Conservation (phyloP, 1,284 basidiomycete genomes). For the Rhodotorula sp. region DNA sequence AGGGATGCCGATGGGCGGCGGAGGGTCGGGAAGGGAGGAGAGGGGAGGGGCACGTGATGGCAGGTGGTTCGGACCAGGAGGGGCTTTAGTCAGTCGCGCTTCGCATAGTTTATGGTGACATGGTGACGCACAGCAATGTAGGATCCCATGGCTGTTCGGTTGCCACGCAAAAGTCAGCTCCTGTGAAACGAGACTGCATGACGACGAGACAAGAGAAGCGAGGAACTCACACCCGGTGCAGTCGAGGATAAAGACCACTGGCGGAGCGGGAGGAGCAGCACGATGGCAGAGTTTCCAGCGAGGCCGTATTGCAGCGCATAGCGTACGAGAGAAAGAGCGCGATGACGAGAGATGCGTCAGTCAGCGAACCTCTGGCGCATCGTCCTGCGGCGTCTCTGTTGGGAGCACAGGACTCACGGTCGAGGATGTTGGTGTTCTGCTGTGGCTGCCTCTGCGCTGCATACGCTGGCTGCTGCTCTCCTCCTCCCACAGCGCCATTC, state of each 20-base stretch:
- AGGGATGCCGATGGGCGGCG: neutral
- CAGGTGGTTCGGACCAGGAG: neutral
- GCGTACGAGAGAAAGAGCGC: neutral
- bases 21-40: neutral
- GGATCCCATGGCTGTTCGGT: constrained; percentile 48
- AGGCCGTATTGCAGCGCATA: neutral
- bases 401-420: constrained; percentile 4
- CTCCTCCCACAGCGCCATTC: no score
- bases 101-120: no score
- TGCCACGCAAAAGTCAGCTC: neutral
- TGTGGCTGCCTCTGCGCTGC: neutral
- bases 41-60: neutral
- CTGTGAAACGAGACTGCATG: neutral
- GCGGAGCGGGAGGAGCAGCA: neutral
- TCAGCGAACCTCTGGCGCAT: neutral
- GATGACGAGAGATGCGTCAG: neutral
- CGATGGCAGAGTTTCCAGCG: neutral
- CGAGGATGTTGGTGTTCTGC: constrained; percentile 9
- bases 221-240: constrained; percentile 65
- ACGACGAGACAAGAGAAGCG: neutral
- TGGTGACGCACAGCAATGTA: constrained; percentile 48
- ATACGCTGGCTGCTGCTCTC: neutral
- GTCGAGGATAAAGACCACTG: constrained; percentile 79
- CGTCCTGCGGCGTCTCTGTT: neutral
- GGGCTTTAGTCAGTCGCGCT: no score